Evolutionary conservation across 352 stramenopile genomes (phyloP).

Genomic region (Phytophthora podocarpi): DNA sequence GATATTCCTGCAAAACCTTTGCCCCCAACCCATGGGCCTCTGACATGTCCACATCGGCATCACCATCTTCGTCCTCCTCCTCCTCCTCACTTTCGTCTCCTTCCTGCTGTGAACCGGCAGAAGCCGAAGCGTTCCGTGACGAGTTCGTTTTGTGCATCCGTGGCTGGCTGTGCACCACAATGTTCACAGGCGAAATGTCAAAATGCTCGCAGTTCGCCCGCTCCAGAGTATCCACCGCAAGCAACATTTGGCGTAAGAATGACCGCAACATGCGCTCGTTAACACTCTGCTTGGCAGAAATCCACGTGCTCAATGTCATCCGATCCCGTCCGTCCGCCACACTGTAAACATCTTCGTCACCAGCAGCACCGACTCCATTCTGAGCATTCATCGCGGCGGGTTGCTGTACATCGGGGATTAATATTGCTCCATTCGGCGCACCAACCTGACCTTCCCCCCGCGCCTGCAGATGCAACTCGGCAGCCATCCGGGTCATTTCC

Average conservation of each 20-base stretch:
- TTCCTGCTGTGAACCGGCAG: constrained; percentile 6
- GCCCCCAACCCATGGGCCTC: background rate
- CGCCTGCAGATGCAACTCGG: constrained; percentile 15
- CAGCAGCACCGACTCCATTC: constrained; percentile 22
- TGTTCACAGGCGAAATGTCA: constrained; percentile 59
- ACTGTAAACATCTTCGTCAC: constrained; percentile 50
- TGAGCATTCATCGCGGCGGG: constrained; percentile 10
- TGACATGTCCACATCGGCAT: constrained; percentile 19
- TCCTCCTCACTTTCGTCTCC: constrained; percentile 18
- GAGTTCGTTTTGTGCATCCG: background rate
- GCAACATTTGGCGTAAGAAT: constrained; percentile 65
- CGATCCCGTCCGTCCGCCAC: constrained; percentile 41
- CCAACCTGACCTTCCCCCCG: background rate
- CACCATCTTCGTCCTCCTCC: constrained; percentile 9
- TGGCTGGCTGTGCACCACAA: constrained; percentile 46
- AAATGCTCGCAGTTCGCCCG: constrained; percentile 41
- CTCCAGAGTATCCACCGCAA: constrained; percentile 66
- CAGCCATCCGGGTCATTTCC: constrained; percentile 15
- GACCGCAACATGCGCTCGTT: constrained; percentile 49
- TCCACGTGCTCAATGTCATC: constrained; percentile 49
- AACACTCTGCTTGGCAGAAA: constrained; percentile 33
- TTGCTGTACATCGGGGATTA: background rate
- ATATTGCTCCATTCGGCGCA: constrained; percentile 2
- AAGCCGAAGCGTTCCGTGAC: background rate
- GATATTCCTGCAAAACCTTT: background rate